Percentiles rank a stretch among this genome's conserved stretches.
Evolutionary conservation across 192 early-diverging fungal genomes (phyloP).

Genomic region (Diversispora eburnea): DNA sequence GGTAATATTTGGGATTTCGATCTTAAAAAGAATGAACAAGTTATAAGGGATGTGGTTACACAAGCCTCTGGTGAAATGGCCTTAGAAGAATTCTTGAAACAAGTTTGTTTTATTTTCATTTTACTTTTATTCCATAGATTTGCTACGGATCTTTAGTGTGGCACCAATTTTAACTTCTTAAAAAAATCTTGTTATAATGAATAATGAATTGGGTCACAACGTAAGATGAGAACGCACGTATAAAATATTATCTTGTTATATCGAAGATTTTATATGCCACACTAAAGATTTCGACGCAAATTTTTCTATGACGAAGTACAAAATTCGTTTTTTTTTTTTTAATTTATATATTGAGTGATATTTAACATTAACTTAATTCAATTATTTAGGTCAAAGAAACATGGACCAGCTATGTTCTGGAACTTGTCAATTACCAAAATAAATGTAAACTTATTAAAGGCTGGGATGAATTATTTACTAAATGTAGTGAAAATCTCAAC

Average conservation of each 20-base stretch:
- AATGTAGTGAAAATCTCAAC: constrained; percentile 92
- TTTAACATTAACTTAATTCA: constrained; percentile 15
- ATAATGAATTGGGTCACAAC: too few species aligned
- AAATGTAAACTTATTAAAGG: constrained; percentile 94
- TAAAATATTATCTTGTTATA: too few species aligned
- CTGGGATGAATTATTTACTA: constrained; percentile 98
- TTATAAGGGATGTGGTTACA: constrained; percentile 84
- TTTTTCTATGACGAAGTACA: too few species aligned
- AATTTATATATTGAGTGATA: neutral
- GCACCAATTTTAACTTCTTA: too few species aligned
- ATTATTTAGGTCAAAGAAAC: constrained; percentile 59
- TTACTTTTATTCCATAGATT: neutral
- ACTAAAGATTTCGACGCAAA: too few species aligned
- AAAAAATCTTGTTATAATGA: too few species aligned
- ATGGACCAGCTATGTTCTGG: constrained; percentile 89
- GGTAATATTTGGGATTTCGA: constrained; percentile 95
- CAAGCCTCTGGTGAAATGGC: constrained; percentile 99
- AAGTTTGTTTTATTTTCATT: constrained; percentile 37
- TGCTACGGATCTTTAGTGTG: too few species aligned
- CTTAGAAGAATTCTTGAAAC: constrained; percentile 94
- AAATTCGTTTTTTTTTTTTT: too few species aligned
- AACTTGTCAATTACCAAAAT: constrained; percentile 96
- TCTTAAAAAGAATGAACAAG: constrained; percentile 78
- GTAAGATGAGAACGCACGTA: too few species aligned
- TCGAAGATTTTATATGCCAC: too few species aligned